Evolutionary conservation across 495 filamentous ascomycete species (phyloP).

Genomic region (Hypoxylon subgilvum): DNA sequence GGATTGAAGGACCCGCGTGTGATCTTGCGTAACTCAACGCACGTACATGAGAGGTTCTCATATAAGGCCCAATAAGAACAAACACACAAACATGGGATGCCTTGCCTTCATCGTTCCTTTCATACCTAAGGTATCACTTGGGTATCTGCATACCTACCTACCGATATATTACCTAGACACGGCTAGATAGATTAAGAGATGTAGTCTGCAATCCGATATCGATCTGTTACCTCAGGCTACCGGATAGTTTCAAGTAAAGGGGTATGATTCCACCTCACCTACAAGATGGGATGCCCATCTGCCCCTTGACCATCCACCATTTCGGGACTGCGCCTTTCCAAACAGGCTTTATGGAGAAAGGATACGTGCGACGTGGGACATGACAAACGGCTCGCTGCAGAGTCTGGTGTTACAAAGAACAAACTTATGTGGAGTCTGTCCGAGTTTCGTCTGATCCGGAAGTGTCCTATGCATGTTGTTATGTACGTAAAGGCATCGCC

Average conservation of each 20-base stretch:
- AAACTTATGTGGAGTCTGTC: constrained; percentile 20
- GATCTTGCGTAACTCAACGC: constrained; percentile 19
- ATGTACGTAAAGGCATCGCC: not conserved
- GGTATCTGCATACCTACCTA: too few relatives aligned
- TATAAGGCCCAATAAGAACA: too few relatives aligned
- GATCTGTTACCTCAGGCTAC: not conserved
- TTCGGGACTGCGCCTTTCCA: constrained; percentile 7
- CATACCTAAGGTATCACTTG: too few relatives aligned
- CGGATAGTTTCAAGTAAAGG: not conserved
- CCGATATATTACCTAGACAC: too few relatives aligned
- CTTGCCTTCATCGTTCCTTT: too few relatives aligned
- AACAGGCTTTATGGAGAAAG: constrained; percentile 1
- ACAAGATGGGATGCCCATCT: too few relatives aligned
- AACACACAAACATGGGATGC: constrained; percentile 28
- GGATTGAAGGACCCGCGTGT: constrained; percentile 20
- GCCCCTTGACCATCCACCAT: too few relatives aligned
- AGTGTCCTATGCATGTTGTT: too few relatives aligned
- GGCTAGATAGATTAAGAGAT: too few relatives aligned
- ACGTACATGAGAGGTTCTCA: not conserved
- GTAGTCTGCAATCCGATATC: too few relatives aligned
- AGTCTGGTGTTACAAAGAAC: constrained; percentile 11
- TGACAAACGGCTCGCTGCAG: constrained; percentile 25
- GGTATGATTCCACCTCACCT: too few relatives aligned
- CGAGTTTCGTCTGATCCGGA: not conserved
- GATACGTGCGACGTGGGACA: constrained; percentile 16